Percentiles rank a stretch among this genome's conserved stretches.
Conservation (phyloP, 768 basidiomycete genomes). For the Pisolithus microcarpus region DNA sequence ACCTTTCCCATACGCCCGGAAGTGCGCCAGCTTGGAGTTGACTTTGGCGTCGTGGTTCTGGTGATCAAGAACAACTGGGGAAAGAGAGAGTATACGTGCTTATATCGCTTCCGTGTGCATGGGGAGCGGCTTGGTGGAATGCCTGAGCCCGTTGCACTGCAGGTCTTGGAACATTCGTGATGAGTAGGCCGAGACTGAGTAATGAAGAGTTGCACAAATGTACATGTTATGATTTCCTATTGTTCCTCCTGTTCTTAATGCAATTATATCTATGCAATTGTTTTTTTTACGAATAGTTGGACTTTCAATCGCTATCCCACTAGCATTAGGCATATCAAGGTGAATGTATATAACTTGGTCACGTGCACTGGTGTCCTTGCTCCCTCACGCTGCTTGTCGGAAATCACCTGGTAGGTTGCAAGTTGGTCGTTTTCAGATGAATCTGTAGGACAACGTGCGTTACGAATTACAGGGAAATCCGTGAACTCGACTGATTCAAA, state of each 20-base stretch:
- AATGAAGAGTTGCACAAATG: not conserved
- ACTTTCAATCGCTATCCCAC: not conserved
- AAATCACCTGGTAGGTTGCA: too few species aligned
- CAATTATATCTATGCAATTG: not conserved
- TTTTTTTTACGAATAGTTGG: not conserved
- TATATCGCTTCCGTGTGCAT: slow-evolving; percentile 82
- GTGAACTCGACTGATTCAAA: too few species aligned
- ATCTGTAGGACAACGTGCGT: too few species aligned
- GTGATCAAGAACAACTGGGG: slow-evolving; percentile 86
- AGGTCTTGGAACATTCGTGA: slow-evolving; percentile 20
- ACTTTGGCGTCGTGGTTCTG: slow-evolving; percentile 81
- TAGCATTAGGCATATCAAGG: too few species aligned
- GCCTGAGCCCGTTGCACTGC: slow-evolving; percentile 24
- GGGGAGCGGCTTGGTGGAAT: slow-evolving; percentile 46
- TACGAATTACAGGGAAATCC: too few species aligned
- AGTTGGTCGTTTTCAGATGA: too few species aligned
- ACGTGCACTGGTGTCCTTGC: too few species aligned
- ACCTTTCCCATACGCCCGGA: slow-evolving; percentile 70
- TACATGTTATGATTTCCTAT: not conserved
- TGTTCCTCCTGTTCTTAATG: not conserved
- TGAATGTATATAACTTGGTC: too few species aligned
- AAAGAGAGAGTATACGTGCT: slow-evolving; percentile 71
- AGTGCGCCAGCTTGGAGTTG: slow-evolving; percentile 62
- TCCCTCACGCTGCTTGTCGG: too few species aligned
- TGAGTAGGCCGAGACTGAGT: not conserved